Conservation (phyloP, 345 rosid species). For the Gossypium raimondii region DNA sequence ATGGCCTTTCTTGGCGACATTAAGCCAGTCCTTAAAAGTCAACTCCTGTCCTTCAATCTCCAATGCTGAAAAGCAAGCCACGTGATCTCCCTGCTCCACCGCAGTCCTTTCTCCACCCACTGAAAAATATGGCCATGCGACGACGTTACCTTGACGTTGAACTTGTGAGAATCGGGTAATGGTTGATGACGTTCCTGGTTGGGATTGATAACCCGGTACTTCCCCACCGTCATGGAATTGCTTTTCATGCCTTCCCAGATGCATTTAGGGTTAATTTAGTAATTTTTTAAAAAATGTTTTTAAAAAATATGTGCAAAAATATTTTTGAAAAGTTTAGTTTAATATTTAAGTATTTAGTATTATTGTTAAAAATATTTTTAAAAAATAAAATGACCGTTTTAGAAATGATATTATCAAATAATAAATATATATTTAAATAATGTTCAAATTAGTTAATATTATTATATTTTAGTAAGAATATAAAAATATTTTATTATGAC, state of each 20-base stretch:
- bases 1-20: not conserved
- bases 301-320: rapidly evolving
- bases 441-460: no score
- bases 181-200: slow-evolving; percentile 61
- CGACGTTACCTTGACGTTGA: slow-evolving; percentile 79
- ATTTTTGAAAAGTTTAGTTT: rapidly evolving
- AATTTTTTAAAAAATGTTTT: rapidly evolving
- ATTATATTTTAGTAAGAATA: no score
- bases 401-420: no score
- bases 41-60: slow-evolving; percentile 50
- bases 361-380: no score
- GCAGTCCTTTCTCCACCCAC: slow-evolving; percentile 69
- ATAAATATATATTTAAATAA: no score
- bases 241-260: slow-evolving; percentile 76
- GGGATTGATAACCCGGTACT: slow-evolving; percentile 65
- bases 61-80: not conserved
- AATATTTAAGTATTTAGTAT: no score
- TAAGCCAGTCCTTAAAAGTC: not conserved
- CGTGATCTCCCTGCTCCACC: slow-evolving; percentile 46
- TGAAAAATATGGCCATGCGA: slow-evolving; percentile 62
- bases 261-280: slow-evolving; percentile 32
- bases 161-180: slow-evolving; percentile 56
- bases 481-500: no score
- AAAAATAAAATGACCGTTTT: no score
- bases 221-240: slow-evolving; percentile 81